Evolutionary conservation across 805 yeast genomes (phyloP), one percentile per base, ranked within the genome.

Genomic region (Peterozyma xylosa): DNA sequence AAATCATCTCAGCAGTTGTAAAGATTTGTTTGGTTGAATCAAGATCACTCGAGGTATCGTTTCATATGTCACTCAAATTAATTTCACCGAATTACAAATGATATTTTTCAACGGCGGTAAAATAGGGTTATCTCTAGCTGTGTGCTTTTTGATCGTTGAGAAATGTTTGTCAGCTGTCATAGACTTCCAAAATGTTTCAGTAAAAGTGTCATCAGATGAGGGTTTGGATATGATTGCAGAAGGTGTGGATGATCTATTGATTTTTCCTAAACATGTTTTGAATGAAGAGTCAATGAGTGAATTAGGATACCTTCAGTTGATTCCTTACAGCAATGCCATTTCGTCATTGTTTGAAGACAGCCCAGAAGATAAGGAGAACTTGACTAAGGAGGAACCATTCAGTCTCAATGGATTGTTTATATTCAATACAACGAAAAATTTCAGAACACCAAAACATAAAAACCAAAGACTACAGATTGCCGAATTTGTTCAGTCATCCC

Each of bases 401-500:
- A 21, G 27, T 21, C 27, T 21, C 27, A 21, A 21, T 21, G 34
- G 14, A 5, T 32, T 32, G 15, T 32, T 32, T 32, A 32, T 32
- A 5, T 32, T 32, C 14, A 32, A 32, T 32, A 32, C 34, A 32
- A 5, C 34, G 9, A 14, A 9, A 13, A 11, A 11, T 13, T 13
- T 5, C 15, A 32, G 9, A 13, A 32, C 15, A 11, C 34, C 34
- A 13, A 14, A 32, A 5, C 13, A 32, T 32, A 32, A 5, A 13
- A 32, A 11, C 15, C 15, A 11, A 32, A 32, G 34, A 32, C 9
- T 14, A 32, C 32, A 39, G 18, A n/a, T 35, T 9, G 9, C 33
- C 11, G 16, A 35, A 18, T 44, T 44, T 27, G 11, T 44, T 27
- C 30, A 37, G 3, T 16, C 18, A 13, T 39, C 47, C 6, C 37